These are phyloP conservation scores for Neolentinus lepideus DNA, from an alignment of 1,284 basidiomycete species.

Conservation along the genomic window DNA sequence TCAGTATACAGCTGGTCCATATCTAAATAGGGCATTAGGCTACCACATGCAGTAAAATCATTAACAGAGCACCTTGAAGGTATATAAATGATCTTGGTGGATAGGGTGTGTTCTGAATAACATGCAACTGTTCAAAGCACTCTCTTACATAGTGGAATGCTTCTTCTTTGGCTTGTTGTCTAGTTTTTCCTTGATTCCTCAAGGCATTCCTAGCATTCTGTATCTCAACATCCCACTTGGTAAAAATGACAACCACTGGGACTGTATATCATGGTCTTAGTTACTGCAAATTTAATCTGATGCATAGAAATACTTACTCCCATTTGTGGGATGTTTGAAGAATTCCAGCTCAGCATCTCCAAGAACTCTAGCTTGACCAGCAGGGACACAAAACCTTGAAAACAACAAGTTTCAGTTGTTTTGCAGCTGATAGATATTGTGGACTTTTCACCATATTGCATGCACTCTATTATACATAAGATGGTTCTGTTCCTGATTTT, in stretches of 20 bases:
- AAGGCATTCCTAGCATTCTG: slow-evolving; percentile 8
- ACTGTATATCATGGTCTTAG: slow-evolving; percentile 10
- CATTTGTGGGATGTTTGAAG: slow-evolving; percentile 13
- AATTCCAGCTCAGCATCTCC: slow-evolving; percentile 15
- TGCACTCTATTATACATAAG: slow-evolving; percentile 16
- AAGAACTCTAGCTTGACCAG: slow-evolving; percentile 13
- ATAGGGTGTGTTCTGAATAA: slow-evolving; percentile 8
- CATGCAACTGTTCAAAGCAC: slow-evolving; percentile 9
- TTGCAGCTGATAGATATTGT: neutral
- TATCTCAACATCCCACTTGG: slow-evolving; percentile 19
- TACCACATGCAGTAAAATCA: neutral
- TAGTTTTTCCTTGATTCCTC: slow-evolving; percentile 6
- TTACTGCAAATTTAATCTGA: no score
- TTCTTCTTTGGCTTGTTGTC: slow-evolving; percentile 9
- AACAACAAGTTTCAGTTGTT: no score
- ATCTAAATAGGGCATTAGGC: slow-evolving; percentile 7
- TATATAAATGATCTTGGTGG: slow-evolving; percentile 14
- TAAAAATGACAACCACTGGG: slow-evolving; percentile 21
- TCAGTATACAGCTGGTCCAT: slow-evolving; percentile 11
- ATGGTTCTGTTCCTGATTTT: slow-evolving; percentile 7
- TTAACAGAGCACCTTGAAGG: slow-evolving; percentile 5
- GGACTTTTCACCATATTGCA: slow-evolving; percentile 17
- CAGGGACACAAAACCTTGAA: slow-evolving; percentile 17
- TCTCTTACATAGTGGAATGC: slow-evolving; percentile 8
- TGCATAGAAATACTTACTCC: slow-evolving; percentile 11